Conservation (phyloP, 164 flowering plant genomes). For the Dillenia suffruticosa region DNA sequence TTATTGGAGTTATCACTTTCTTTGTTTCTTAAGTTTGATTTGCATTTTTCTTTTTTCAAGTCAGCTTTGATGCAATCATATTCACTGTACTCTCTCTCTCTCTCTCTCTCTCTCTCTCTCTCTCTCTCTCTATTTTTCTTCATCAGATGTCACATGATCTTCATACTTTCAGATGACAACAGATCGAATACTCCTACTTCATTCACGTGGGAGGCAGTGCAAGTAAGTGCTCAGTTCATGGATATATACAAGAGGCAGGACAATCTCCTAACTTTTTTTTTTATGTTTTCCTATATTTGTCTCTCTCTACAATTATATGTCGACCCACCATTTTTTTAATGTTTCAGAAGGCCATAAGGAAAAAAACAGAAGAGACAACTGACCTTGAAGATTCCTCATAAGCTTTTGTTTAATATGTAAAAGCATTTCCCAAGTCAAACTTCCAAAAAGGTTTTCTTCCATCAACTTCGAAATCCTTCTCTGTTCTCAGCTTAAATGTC, state of each 20-base stretch:
- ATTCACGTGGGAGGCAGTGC: conserved; percentile 29
- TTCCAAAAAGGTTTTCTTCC: conserved; percentile 6
- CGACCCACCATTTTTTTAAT: conserved; percentile 13
- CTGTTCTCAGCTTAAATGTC: background rate
- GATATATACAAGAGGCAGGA: conserved; percentile 5
- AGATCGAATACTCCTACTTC: background rate
- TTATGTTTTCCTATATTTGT: background rate
- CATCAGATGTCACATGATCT: too few relatives aligned
- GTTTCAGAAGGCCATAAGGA: background rate
- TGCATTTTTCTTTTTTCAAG: too few relatives aligned
- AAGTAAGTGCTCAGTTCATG: conserved; percentile 20
- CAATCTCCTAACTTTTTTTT: background rate
- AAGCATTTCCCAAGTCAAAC: conserved; percentile 29
- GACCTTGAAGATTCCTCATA: conserved; percentile 29
- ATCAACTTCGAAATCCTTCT: conserved; percentile 11
- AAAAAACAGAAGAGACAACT: conserved; percentile 25
- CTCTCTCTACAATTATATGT: conserved; percentile 17
- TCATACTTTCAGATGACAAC: too few relatives aligned
- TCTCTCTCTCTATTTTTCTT: too few relatives aligned
- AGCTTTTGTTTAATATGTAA: conserved; percentile 16
- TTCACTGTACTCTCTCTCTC: too few relatives aligned
- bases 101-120: too few relatives aligned
- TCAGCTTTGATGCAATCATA: too few relatives aligned
- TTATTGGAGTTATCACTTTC: too few relatives aligned
- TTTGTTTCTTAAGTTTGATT: too few relatives aligned